phyloP scores from a whole-genome alignment of 495 filamentous ascomycete species.

The Elaphomyces granulatus region DNA sequence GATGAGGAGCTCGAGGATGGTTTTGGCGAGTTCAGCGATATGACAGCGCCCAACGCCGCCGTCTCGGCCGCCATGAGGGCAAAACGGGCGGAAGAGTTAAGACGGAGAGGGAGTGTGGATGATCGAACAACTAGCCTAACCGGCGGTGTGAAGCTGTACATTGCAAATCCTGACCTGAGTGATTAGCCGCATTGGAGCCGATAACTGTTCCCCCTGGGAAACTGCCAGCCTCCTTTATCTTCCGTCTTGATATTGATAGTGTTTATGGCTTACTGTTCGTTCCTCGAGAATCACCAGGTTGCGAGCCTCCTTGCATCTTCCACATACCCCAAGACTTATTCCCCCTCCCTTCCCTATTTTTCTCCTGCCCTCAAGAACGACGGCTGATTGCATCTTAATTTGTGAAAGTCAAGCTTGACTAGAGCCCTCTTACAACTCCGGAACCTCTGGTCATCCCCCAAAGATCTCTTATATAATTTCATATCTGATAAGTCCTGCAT shows the following conservation, averaged over 20 bases:
- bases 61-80: constrained; percentile 44
- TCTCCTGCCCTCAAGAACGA: no score
- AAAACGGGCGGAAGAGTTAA: constrained; percentile 59
- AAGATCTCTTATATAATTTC: no score
- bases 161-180: constrained; percentile 82
- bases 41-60: constrained; percentile 31
- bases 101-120: constrained; percentile 83
- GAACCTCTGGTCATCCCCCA: no score
- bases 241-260: not conserved
- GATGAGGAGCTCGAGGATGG: constrained; percentile 39
- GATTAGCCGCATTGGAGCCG: constrained; percentile 26
- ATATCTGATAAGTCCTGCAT: no score
- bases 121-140: constrained; percentile 78
- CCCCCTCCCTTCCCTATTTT: no score
- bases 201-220: not conserved
- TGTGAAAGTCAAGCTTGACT: no score
- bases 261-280: not conserved
- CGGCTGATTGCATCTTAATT: no score
- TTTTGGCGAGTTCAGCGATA: constrained; percentile 41
- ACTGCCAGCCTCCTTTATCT: not conserved
- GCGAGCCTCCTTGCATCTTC: no score
- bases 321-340: no score
- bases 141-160: constrained; percentile 63
- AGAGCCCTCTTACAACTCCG: no score
- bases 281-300: no score